phyloP scores from a whole-genome alignment of 2,329 filamentous ascomycete genomes.

The Pseudocercospora musae region DNA sequence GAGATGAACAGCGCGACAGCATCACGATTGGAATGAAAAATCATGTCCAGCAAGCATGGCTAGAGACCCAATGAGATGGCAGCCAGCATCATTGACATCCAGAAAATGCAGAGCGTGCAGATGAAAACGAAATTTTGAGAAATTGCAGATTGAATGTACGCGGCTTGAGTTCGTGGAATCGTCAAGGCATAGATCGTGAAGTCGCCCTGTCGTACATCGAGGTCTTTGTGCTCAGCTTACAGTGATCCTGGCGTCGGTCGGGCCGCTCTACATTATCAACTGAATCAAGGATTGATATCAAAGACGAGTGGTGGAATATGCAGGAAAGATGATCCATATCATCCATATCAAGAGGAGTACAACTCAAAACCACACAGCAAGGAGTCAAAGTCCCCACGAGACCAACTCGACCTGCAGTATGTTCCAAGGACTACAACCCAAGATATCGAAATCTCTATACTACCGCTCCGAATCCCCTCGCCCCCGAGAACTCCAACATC shows the following conservation, averaged over 20 bases:
- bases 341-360: background rate
- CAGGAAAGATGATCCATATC: conserved; percentile 1
- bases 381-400: background rate
- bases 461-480: background rate
- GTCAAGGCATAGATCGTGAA: too few species aligned
- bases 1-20: background rate
- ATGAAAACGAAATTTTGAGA: too few species aligned
- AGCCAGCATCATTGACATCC: too few species aligned
- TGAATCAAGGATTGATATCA: too few species aligned
- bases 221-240: too few species aligned
- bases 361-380: background rate
- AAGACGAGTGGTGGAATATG: background rate
- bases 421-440: background rate
- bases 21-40: background rate
- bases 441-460: background rate
- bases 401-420: background rate
- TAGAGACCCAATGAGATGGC: background rate
- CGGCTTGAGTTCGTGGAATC: too few species aligned
- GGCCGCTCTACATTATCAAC: too few species aligned
- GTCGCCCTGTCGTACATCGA: too few species aligned
- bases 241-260: too few species aligned
- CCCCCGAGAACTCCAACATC: background rate
- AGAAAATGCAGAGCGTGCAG: too few species aligned
- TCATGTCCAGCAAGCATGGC: background rate
- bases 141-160: too few species aligned